A percentile compares a stretch with the other conserved stretches of the same genome.
Evolutionary conservation across 208 protist genomes (phyloP).

Genomic region (Acanthamoeba royreba): DNA sequence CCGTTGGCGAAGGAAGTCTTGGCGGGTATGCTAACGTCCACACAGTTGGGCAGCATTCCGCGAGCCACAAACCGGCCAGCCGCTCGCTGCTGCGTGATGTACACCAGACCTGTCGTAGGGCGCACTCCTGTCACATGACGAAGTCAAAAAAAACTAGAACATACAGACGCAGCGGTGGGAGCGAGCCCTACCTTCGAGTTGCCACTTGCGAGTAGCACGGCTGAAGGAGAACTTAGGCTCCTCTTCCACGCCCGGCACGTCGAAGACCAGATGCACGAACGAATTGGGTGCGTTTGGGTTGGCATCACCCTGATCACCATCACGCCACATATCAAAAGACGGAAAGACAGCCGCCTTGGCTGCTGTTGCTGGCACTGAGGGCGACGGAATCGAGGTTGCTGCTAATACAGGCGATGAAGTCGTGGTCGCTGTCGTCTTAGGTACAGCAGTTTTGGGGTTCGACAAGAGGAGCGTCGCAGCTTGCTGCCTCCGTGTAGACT

Average conservation of each 20-base stretch:
- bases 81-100: neutral
- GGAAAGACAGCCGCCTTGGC: neutral
- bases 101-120: neutral
- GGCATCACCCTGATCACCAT: neutral
- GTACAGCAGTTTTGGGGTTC: neutral
- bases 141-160: neutral
- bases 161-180: neutral
- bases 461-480: neutral
- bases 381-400: neutral
- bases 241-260: neutral
- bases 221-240: conserved; percentile 12
- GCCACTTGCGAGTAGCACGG: neutral
- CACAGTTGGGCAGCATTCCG: neutral
- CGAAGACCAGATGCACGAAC: neutral
- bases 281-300: neutral
- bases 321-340: neutral
- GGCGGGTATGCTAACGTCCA: neutral
- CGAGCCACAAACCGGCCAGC: neutral
- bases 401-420: no score
- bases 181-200: neutral
- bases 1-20: neutral
- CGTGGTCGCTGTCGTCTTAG: neutral
- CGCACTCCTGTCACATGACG: neutral
- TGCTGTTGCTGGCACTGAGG: neutral
- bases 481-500: neutral